These are phyloP conservation scores for Solanum okadae DNA, from an alignment of 257 asterid genomes.

Conservation along the genomic window DNA sequence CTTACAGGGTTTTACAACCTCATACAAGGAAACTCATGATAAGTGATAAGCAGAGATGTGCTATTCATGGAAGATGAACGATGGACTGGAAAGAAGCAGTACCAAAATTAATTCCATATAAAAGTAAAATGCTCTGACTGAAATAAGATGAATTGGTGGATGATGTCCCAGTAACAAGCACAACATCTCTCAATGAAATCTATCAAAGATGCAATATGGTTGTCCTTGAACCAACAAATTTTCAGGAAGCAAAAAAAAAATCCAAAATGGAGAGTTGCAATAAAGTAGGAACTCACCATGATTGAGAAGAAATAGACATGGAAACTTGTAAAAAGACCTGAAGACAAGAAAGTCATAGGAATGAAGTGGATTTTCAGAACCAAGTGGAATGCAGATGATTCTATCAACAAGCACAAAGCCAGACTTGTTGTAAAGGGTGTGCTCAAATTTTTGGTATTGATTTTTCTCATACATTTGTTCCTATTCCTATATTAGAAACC, in stretches of 20 bases:
- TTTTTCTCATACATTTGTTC: not conserved
- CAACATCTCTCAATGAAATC: not conserved
- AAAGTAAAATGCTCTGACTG: not conserved
- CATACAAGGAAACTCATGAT: not conserved
- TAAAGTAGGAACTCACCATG: not conserved
- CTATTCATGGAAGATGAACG: not conserved
- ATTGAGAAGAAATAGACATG: not conserved
- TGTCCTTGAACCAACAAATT: not conserved
- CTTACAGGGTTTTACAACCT: not conserved
- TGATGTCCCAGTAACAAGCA: not conserved
- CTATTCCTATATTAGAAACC: not conserved
- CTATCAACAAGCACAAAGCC: not conserved
- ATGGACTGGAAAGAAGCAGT: not conserved
- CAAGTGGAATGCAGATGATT: not conserved
- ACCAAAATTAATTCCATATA: not conserved
- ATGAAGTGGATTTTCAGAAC: not conserved
- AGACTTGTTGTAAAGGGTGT: not conserved
- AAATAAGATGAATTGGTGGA: not conserved
- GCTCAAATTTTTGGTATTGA: too few relatives aligned
- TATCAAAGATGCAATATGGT: not conserved
- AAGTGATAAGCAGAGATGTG: not conserved
- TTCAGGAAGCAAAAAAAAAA: not conserved
- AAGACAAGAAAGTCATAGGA: not conserved
- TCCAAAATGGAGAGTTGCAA: not conserved
- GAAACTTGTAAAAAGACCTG: not conserved